phyloP scores from a whole-genome alignment of 2,329 filamentous ascomycete genomes.

The Penicillium sp. region DNA sequence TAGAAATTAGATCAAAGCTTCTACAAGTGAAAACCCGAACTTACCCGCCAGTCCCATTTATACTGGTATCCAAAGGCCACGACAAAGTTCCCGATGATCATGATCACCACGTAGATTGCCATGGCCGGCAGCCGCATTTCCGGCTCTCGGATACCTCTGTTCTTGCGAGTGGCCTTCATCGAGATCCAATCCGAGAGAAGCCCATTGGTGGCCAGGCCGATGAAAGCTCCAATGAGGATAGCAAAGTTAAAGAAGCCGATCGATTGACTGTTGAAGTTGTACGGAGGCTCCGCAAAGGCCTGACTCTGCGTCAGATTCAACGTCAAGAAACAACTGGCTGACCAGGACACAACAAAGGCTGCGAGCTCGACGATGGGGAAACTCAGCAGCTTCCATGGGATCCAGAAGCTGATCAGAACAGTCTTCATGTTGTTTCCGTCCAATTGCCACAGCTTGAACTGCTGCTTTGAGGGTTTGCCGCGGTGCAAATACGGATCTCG shows the following conservation, averaged over 20 bases:
- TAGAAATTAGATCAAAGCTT: conserved; percentile 3
- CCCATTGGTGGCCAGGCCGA: conserved; percentile 54
- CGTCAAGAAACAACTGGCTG: conserved; percentile 54
- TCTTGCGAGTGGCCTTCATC: conserved; percentile 50
- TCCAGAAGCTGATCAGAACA: conserved; percentile 53
- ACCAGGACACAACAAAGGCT: conserved; percentile 59
- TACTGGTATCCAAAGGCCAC: conserved; percentile 52
- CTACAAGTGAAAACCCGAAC: conserved; percentile 2
- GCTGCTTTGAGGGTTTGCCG: conserved; percentile 52
- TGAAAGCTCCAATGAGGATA: conserved; percentile 50
- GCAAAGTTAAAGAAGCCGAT: conserved; percentile 58
- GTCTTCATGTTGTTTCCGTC: conserved; percentile 43
- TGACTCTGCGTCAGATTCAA: conserved; percentile 59
- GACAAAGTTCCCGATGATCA: conserved; percentile 56
- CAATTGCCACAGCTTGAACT: conserved; percentile 53
- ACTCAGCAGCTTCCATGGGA: conserved; percentile 58
- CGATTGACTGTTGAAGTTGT: conserved; percentile 48
- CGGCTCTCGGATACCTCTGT: conserved; percentile 54
- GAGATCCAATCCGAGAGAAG: conserved; percentile 56
- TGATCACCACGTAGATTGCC: conserved; percentile 55
- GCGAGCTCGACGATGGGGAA: conserved; percentile 62
- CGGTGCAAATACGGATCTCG: conserved; percentile 53
- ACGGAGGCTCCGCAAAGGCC: conserved; percentile 53
- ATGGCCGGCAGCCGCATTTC: conserved; percentile 56
- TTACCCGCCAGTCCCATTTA: conserved; percentile 52